Base-by-base conservation (phyloP, 2,329 filamentous ascomycete species). In the Aspergillus aculeatinus region DNA sequence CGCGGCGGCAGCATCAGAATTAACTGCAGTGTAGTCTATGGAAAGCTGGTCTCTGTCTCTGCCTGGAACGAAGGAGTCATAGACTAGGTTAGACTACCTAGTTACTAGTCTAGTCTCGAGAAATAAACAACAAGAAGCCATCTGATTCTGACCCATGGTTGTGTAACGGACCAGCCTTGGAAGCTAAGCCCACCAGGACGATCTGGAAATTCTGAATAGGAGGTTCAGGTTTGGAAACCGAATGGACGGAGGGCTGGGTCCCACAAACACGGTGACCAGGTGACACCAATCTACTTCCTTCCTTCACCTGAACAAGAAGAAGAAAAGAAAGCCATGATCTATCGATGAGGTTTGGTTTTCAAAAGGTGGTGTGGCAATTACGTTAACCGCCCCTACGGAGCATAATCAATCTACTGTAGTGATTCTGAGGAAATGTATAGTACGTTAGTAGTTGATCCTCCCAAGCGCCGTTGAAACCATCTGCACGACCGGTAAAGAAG, bases 231-330 rank as follows among this genome's bases (percentile, higher is more conserved):
- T 29, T 29, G 27, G 56, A 25, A 52, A 51, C 51, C 61, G 51
- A 54, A 60, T 55, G 52, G 57, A 54, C 27, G 27, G 55, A 55
- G 55, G 55, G 59, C 35, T 58, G 58, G 60, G 52, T 63, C 61
- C 61, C 61, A 58, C 58, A 58, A 53, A 60, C 48, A 55, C 58
- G 52, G 61, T 61, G 59, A 59, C 42, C 61, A 56, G 58, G 55
- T 63, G 61, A 63, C 59, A 58, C 33, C 39, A 44, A 44, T 2
- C 39, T 44, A 44, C 39, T 19, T 21, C 21, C 39, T 19, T 21
- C 21, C 21, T 21, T 44, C 14, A 44, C 14, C 16, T 6, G 42
- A 44, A 39, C 49, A 54, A 58, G 53, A 42, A 49, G 31, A 44
- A 31, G 23, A 23, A 23, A 23, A 23, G 23, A 23, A 23, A 23